These are phyloP conservation scores for Kuraishia molischiana DNA, from an alignment of 805 yeast species.

Conservation along the genomic window DNA sequence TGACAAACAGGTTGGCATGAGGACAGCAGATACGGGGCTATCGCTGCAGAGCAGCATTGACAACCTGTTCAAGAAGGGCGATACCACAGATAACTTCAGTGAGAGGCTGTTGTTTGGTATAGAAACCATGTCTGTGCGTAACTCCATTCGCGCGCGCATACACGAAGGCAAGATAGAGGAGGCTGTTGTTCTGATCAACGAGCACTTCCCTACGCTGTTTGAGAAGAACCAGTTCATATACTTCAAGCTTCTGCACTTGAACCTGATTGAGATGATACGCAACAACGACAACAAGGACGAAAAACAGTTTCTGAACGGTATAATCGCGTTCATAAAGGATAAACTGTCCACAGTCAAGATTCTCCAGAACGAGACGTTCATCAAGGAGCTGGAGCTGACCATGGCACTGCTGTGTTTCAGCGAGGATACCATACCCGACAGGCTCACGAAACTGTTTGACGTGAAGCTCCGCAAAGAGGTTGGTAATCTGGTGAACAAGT, in stretches of 20 bases:
- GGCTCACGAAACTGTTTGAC: conserved; percentile 46
- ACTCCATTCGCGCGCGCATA: conserved; percentile 41
- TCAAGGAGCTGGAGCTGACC: conserved; percentile 69
- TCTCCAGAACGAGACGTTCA: conserved; percentile 36
- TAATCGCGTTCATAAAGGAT: conserved; percentile 50
- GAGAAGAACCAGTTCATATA: conserved; percentile 58
- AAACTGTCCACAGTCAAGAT: conserved; percentile 26
- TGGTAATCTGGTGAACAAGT: conserved; percentile 61
- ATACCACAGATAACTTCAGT: neutral
- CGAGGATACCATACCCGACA: conserved; percentile 34
- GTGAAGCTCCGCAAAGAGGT: conserved; percentile 53
- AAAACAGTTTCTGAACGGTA: conserved; percentile 37
- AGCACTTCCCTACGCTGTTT: conserved; percentile 52
- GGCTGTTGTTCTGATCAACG: conserved; percentile 48
- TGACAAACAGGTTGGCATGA: neutral
- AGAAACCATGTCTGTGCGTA: conserved; percentile 41
- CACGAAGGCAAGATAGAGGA: conserved; percentile 49
- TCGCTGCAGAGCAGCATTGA: neutral
- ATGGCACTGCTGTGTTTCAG: conserved; percentile 69
- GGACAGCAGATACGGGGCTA: neutral
- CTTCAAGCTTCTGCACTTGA: conserved; percentile 62
- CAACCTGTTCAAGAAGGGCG: neutral
- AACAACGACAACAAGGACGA: conserved; percentile 30
- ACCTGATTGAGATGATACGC: conserved; percentile 74
- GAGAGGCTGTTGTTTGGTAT: conserved; percentile 25